phyloP scores from a whole-genome alignment of 129 eudicot species.

The Centaurea solstitialis region DNA sequence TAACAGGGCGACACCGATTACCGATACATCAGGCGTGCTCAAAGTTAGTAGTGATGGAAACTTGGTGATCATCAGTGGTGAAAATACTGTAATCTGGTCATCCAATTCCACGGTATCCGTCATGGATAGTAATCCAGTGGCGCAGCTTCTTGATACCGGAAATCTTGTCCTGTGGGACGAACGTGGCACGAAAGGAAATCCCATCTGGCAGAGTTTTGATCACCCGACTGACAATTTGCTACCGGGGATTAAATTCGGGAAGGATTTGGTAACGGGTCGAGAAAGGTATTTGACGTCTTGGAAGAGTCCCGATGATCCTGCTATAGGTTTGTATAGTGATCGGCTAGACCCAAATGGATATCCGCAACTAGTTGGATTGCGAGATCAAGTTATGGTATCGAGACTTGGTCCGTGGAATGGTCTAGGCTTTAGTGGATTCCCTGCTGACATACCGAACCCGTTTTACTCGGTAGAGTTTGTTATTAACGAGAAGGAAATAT shows the following conservation, averaged over 20 bases:
- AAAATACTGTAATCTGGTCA: slow-evolving; percentile 21
- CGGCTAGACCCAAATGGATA: slow-evolving; percentile 1
- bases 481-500: slow-evolving; percentile 24
- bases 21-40: slow-evolving; percentile 10
- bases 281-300: slow-evolving; percentile 23
- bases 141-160: slow-evolving; percentile 23
- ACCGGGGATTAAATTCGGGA: slow-evolving; percentile 32
- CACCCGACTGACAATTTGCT: slow-evolving; percentile 19
- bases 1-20: slow-evolving; percentile 25
- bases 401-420: slow-evolving; percentile 45
- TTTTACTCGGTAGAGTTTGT: slow-evolving; percentile 12
- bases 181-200: background rate
- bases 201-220: slow-evolving; percentile 41
- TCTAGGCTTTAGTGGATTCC: slow-evolving; percentile 26
- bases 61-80: background rate
- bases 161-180: slow-evolving; percentile 18
- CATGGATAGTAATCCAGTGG: background rate
- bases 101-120: background rate
- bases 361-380: slow-evolving; percentile 1
- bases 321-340: slow-evolving; percentile 1
- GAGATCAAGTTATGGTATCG: background rate
- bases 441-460: background rate
- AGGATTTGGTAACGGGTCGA: slow-evolving; percentile 24
- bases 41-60: slow-evolving; percentile 9
- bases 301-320: slow-evolving; percentile 37